These are phyloP conservation scores for Camelina sativa DNA, from an alignment of 345 rosid genomes.

Conservation along the genomic window DNA sequence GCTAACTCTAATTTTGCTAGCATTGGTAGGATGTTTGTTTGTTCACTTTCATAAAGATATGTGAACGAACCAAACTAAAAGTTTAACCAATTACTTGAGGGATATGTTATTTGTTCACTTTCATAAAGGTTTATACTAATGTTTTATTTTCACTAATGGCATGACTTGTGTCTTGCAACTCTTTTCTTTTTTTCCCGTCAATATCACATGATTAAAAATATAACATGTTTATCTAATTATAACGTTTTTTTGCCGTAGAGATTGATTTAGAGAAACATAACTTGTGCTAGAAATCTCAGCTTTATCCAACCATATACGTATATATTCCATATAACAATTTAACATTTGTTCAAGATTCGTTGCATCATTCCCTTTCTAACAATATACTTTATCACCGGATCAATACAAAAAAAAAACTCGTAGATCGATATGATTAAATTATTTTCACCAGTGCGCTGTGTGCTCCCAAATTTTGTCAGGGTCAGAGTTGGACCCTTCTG, in stretches of 20 bases:
- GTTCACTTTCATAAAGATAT: background rate
- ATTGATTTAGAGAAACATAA: background rate
- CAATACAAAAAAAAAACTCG: conserved; percentile 32
- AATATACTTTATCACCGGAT: conserved; percentile 14
- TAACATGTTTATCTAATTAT: background rate
- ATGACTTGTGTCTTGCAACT: background rate
- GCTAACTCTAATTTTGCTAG: background rate
- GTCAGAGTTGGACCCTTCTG: conserved; percentile 32
- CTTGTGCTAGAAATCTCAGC: background rate
- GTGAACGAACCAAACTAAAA: background rate
- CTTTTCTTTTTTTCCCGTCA: background rate
- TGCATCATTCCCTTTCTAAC: conserved; percentile 2
- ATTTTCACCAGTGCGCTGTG: conserved; percentile 33
- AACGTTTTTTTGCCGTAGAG: background rate
- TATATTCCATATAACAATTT: too few species aligned
- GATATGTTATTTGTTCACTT: background rate
- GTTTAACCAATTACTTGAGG: background rate
- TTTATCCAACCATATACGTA: background rate
- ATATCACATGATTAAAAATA: background rate
- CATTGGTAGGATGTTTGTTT: background rate
- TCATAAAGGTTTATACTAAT: background rate
- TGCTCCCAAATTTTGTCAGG: conserved; percentile 22
- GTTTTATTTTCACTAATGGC: background rate
- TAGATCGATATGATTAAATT: conserved; percentile 34
- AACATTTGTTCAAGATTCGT: background rate